phyloP scores from a whole-genome alignment of 208 protist genomes.

The Leishmania aethiopica region DNA sequence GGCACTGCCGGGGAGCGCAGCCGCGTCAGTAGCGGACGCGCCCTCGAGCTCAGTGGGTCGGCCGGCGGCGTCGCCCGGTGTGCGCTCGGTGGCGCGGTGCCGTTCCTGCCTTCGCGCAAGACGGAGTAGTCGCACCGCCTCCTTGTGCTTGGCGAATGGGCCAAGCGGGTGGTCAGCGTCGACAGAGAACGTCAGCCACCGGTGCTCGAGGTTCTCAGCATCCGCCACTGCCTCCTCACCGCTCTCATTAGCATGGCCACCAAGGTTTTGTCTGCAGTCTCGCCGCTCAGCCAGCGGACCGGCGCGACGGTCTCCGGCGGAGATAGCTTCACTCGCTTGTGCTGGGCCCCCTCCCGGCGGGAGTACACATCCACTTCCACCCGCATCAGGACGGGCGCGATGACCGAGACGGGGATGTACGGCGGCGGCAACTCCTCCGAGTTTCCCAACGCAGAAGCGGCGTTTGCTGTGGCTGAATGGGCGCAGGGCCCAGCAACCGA shows the following conservation, averaged over 20 bases:
- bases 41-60: neutral
- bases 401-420: conserved; percentile 2
- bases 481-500: neutral
- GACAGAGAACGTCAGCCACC: conserved; percentile 30
- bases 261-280: neutral
- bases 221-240: neutral
- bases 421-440: neutral
- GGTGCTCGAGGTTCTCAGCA: conserved; percentile 6
- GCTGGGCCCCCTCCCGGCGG: conserved; percentile 13
- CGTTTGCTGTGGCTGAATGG: neutral
- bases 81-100: neutral
- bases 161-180: conserved; percentile 22
- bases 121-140: conserved; percentile 10
- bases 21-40: neutral
- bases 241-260: neutral
- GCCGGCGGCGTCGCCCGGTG: neutral
- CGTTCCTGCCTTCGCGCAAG: neutral
- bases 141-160: conserved; percentile 22
- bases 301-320: neutral
- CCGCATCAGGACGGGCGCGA: conserved; percentile 24
- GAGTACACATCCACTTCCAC: conserved; percentile 25
- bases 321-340: neutral
- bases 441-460: neutral
- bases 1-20: neutral
- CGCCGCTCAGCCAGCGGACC: neutral